Conservation (phyloP, 768 basidiomycete genomes). For the Krasilnikovozyma curviuscula region DNA sequence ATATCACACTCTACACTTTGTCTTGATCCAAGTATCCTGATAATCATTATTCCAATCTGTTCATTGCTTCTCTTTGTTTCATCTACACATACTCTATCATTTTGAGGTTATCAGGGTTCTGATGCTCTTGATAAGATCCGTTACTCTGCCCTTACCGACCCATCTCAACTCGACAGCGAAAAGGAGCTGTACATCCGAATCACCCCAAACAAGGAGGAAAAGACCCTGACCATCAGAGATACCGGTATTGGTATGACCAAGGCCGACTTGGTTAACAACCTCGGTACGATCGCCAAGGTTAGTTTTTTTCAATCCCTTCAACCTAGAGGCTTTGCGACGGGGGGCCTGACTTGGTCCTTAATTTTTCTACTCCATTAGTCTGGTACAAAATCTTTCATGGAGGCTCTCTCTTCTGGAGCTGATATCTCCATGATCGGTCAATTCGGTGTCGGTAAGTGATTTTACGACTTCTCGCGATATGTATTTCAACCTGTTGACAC, state of each 20-base stretch:
- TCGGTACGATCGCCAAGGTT: constrained; percentile 55
- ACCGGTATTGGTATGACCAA: constrained; percentile 99
- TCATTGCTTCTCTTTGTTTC: neutral
- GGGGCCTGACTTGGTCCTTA: neutral
- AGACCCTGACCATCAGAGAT: constrained; percentile 73
- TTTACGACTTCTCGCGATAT: no score
- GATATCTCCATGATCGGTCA: constrained; percentile 72
- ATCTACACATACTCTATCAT: neutral
- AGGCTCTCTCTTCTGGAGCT: constrained; percentile 51
- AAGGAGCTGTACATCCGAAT: constrained; percentile 31
- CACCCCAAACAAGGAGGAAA: constrained; percentile 65
- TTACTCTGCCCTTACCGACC: constrained; percentile 86
- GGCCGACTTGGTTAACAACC: constrained; percentile 98
- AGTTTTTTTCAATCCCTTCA: neutral
- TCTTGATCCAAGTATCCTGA: neutral
- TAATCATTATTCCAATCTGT: no score
- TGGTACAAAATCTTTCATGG: constrained; percentile 94
- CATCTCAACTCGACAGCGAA: constrained; percentile 65
- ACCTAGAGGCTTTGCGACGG: neutral
- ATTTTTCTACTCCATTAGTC: constrained; percentile 36
- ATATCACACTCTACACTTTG: neutral
- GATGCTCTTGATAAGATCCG: constrained; percentile 99
- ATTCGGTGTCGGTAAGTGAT: constrained; percentile 68
- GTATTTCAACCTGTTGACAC: neutral
- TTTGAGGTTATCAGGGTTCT: constrained; percentile 65